Conservation (phyloP, 768 basidiomycete genomes). For the Dendrothele bispora region DNA sequence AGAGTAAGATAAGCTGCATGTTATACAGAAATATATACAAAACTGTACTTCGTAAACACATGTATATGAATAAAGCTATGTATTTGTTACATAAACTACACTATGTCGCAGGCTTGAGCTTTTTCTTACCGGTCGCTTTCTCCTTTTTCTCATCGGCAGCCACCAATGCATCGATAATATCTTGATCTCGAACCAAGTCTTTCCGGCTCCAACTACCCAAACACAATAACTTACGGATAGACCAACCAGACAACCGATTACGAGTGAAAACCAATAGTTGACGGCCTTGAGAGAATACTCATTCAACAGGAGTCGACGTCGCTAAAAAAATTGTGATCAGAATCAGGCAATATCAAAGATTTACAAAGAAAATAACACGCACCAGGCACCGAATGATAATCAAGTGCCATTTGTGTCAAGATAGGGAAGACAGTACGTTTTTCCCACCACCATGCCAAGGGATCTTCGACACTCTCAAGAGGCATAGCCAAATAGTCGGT, state of each 20-base stretch:
- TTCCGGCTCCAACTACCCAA: conserved; percentile 15
- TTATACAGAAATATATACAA: too few species aligned
- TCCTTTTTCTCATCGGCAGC: too few species aligned
- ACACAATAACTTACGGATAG: conserved; percentile 15
- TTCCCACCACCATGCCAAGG: conserved; percentile 19
- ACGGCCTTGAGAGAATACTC: conserved; percentile 16
- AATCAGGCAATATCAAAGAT: background rate
- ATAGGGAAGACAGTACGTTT: conserved; percentile 16
- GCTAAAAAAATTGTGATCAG: conserved; percentile 6
- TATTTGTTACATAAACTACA: too few species aligned
- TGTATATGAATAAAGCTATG: too few species aligned
- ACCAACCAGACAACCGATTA: conserved; percentile 10
- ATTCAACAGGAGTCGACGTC: conserved; percentile 18
- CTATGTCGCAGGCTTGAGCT: too few species aligned
- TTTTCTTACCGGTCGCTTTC: too few species aligned
- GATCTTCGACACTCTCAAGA: conserved; percentile 11
- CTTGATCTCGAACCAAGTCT: conserved; percentile 11
- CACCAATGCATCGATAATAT: background rate
- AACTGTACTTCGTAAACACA: too few species aligned
- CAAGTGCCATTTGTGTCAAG: too few species aligned
- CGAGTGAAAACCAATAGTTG: conserved; percentile 18
- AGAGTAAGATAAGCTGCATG: too few species aligned
- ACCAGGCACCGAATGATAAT: too few species aligned
- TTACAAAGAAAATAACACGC: conserved; percentile 24
- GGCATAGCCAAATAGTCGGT: too few species aligned